Evolutionary conservation across 1,139 yeast species (phyloP).

Genomic region (Meyerozyma sp.): DNA sequence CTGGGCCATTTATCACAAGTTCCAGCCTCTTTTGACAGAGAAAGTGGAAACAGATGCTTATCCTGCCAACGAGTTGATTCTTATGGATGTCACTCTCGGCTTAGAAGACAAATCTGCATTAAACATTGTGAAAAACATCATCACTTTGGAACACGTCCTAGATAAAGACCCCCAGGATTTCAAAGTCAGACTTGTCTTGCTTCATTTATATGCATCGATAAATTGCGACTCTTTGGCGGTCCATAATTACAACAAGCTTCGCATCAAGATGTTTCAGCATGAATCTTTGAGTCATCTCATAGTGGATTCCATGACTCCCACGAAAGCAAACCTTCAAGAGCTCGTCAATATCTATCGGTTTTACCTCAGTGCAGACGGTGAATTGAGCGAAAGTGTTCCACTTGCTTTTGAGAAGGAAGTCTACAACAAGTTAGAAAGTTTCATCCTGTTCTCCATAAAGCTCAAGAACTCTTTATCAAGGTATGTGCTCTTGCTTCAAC

Average conservation of each 20-base stretch:
- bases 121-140: constrained; percentile 25
- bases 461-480: constrained; percentile 35
- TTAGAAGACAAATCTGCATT: constrained; percentile 5
- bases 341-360: constrained; percentile 34
- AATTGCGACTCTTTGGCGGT: constrained; percentile 51
- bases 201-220: constrained; percentile 55
- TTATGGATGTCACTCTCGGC: constrained; percentile 35
- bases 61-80: constrained; percentile 58
- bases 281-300: constrained; percentile 67
- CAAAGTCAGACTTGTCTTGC: constrained; percentile 63
- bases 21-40: constrained; percentile 20
- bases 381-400: constrained; percentile 38
- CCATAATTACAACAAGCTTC: constrained; percentile 47
- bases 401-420: constrained; percentile 50
- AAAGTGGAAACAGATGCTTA: constrained; percentile 58
- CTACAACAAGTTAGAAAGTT: constrained; percentile 58
- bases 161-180: constrained; percentile 58
- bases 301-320: constrained; percentile 32
- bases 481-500: constrained; percentile 27
- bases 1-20: constrained; percentile 29
- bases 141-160: constrained; percentile 43
- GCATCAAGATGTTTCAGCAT: constrained; percentile 71
- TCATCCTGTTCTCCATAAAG: constrained; percentile 46
- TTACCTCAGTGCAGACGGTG: constrained; percentile 48
- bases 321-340: constrained; percentile 19